Evolutionary conservation across 2,329 filamentous ascomycete genomes (phyloP).

Genomic region (Helminthosporium solani): DNA sequence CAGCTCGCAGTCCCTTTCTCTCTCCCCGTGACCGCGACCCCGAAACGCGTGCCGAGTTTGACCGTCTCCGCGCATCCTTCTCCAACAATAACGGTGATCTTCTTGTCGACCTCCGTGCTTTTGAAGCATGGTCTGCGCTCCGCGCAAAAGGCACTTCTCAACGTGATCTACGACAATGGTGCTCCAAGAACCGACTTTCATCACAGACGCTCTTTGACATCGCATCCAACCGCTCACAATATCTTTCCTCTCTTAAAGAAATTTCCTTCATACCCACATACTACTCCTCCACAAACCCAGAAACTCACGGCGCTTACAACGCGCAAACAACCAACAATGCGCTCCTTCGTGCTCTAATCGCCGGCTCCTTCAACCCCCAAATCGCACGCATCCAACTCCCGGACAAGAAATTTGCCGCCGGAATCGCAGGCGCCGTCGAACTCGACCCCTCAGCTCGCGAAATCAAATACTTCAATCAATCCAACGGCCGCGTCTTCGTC

Average conservation of each 20-base stretch:
- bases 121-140: slow-evolving; percentile 76
- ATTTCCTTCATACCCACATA: slow-evolving; percentile 68
- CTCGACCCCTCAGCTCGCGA: slow-evolving; percentile 87
- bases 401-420: slow-evolving; percentile 90
- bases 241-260: slow-evolving; percentile 80
- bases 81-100: slow-evolving; percentile 80
- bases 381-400: slow-evolving; percentile 90
- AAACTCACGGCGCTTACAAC: slow-evolving; percentile 43
- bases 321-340: slow-evolving; percentile 51
- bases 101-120: slow-evolving; percentile 81
- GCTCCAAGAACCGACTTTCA: slow-evolving; percentile 81
- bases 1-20: slow-evolving; percentile 81
- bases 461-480: slow-evolving; percentile 80
- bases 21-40: slow-evolving; percentile 81
- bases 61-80: slow-evolving; percentile 73
- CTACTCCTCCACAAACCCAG: slow-evolving; percentile 34
- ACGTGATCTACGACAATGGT: slow-evolving; percentile 71
- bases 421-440: slow-evolving; percentile 84
- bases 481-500: slow-evolving; percentile 72
- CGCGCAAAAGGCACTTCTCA: slow-evolving; percentile 56
- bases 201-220: slow-evolving; percentile 86
- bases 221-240: slow-evolving; percentile 79
- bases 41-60: slow-evolving; percentile 78
- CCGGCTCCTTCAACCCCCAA: slow-evolving; percentile 66
- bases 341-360: slow-evolving; percentile 51